phyloP scores from a whole-genome alignment of 345 rosid genomes.

The Hibiscus tridactylites region DNA sequence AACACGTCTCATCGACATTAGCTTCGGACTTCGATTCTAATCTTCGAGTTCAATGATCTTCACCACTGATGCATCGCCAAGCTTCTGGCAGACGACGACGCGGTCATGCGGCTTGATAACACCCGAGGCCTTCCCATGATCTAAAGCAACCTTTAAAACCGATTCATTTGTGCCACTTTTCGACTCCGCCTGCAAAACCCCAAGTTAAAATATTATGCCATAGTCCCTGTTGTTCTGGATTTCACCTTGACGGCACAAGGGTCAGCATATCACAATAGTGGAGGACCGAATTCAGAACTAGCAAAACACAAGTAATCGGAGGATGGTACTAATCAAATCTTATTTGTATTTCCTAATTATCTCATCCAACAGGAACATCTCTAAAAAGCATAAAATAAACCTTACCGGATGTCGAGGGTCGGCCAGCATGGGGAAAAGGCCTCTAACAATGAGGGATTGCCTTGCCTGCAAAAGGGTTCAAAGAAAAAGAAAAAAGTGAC shows the following conservation, averaged over 20 bases:
- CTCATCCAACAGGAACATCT: neutral
- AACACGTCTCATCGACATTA: neutral
- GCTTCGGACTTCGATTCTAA: slow-evolving; percentile 7
- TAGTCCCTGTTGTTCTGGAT: no score
- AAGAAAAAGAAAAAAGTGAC: slow-evolving; percentile 5
- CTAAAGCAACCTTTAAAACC: slow-evolving; percentile 48
- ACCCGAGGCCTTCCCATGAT: slow-evolving; percentile 48
- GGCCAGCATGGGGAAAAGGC: slow-evolving; percentile 58
- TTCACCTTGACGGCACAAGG: no score
- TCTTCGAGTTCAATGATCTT: slow-evolving; percentile 60
- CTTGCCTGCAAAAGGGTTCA: slow-evolving; percentile 39
- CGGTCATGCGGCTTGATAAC: slow-evolving; percentile 51
- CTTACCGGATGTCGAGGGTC: slow-evolving; percentile 55
- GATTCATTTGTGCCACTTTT: slow-evolving; percentile 35
- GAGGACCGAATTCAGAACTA: no score
- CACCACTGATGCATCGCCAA: slow-evolving; percentile 50
- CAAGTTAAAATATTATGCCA: neutral
- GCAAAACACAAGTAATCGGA: no score
- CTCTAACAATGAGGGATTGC: slow-evolving; percentile 59
- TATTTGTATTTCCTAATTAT: neutral
- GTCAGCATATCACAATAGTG: no score
- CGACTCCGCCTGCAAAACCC: slow-evolving; percentile 35
- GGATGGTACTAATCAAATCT: neutral
- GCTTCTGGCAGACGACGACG: slow-evolving; percentile 53
- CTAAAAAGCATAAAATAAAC: neutral